A percentile compares a stretch with the other conserved stretches of the same genome.
Conservation (phyloP, 441 rosid genomes). For the Dalechampia spathulata region DNA sequence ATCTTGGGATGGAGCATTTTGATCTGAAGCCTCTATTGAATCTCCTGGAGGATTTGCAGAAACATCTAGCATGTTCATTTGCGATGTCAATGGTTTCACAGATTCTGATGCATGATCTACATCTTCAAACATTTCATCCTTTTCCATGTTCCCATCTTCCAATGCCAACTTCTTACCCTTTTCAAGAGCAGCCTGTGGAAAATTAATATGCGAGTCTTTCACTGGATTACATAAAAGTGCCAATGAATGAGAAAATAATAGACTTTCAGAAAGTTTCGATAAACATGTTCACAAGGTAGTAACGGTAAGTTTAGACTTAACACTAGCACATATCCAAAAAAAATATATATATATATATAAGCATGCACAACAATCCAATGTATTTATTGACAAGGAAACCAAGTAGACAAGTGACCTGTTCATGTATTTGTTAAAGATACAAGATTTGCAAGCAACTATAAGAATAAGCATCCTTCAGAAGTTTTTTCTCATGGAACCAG, state of each 20-base stretch:
- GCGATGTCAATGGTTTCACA: constrained; percentile 50
- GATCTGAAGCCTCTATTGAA: constrained; percentile 30
- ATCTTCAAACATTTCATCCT: constrained; percentile 31
- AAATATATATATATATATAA: no score
- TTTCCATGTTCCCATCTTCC: constrained; percentile 31
- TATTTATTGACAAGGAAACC: background rate
- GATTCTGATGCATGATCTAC: constrained; percentile 30
- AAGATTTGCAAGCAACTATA: background rate
- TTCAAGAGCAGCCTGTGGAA: constrained; percentile 69
- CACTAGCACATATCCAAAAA: no score
- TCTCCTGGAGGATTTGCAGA: constrained; percentile 43
- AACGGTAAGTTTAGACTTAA: no score
- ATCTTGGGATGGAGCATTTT: constrained; percentile 42
- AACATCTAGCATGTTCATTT: constrained; percentile 54
- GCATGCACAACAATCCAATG: no score
- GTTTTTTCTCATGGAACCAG: background rate
- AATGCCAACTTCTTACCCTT: constrained; percentile 40
- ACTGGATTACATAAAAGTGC: no score
- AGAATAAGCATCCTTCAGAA: background rate
- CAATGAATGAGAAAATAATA: no score
- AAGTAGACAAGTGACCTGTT: background rate
- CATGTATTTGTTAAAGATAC: background rate
- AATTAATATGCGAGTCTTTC: constrained; percentile 1
- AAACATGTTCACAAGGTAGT: background rate
- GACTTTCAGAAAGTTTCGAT: background rate